Conservation (phyloP, 108 stramenopile species). For the Nitzschia putrida region DNA sequence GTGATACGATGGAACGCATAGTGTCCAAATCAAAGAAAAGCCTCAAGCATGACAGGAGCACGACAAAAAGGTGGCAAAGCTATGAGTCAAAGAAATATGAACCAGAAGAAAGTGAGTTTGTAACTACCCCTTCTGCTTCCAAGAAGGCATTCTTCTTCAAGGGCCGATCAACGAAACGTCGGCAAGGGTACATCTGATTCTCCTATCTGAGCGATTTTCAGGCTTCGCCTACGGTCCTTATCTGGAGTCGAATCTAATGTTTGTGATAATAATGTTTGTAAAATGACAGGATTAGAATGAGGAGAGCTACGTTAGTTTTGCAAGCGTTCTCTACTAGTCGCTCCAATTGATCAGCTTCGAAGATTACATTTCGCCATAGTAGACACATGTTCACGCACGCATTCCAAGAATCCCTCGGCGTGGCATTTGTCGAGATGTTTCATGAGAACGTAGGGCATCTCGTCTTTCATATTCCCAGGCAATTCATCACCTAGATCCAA, state of each 20-base stretch:
- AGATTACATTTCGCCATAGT: slow-evolving; percentile 51
- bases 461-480: slow-evolving; percentile 71
- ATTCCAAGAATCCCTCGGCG: slow-evolving; percentile 79
- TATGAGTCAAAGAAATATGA: slow-evolving; percentile 8
- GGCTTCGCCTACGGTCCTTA: too few relatives aligned
- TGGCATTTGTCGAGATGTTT: slow-evolving; percentile 78
- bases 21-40: slow-evolving; percentile 22
- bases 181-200: too few relatives aligned
- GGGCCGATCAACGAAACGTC: slow-evolving; percentile 7
- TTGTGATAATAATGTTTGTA: background rate
- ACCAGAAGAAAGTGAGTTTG: background rate
- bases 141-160: slow-evolving; percentile 27
- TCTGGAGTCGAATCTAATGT: background rate
- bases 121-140: background rate
- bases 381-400: slow-evolving; percentile 70
- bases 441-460: slow-evolving; percentile 52
- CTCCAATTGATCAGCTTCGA: background rate
- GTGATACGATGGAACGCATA: slow-evolving; percentile 35
- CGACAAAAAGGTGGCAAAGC: slow-evolving; percentile 13
- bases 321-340: too few relatives aligned
- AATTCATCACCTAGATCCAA: slow-evolving; percentile 76
- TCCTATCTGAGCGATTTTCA: background rate
- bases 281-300: too few relatives aligned
- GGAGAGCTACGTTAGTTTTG: background rate
- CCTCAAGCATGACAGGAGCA: background rate